Percentiles rank a stretch among this genome's conserved stretches.
Evolutionary conservation across 2,329 filamentous ascomycete species (phyloP).

Genomic region (Colletotrichum chrysophilum): DNA sequence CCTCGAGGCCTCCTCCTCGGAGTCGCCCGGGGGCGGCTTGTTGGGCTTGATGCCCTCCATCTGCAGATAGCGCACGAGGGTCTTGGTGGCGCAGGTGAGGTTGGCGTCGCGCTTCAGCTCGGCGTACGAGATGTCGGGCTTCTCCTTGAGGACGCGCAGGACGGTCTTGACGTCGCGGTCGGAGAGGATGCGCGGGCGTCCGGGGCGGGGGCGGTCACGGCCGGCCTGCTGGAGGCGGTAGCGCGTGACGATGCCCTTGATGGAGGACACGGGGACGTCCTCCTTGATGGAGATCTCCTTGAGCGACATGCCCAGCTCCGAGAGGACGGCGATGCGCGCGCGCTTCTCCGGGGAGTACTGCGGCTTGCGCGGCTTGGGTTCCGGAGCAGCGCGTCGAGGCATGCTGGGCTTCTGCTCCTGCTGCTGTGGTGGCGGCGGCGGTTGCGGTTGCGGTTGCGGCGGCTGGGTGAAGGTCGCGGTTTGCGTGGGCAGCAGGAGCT

Average conservation of each 20-base stretch:
- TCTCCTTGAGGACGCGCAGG: slow-evolving; percentile 19
- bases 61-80: slow-evolving; percentile 18
- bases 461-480: background rate
- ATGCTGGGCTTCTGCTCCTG: background rate
- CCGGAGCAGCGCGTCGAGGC: slow-evolving; percentile 19
- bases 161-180: slow-evolving; percentile 20
- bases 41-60: slow-evolving; percentile 21
- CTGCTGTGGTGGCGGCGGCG: background rate
- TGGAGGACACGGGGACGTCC: slow-evolving; percentile 19
- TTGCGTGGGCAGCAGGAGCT: background rate
- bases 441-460: background rate
- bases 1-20: slow-evolving; percentile 17
- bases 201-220: slow-evolving; percentile 16
- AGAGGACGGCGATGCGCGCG: slow-evolving; percentile 20
- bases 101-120: slow-evolving; percentile 15
- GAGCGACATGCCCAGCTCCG: slow-evolving; percentile 21
- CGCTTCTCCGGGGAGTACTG: slow-evolving; percentile 22
- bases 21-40: slow-evolving; percentile 19
- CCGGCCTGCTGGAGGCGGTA: slow-evolving; percentile 21
- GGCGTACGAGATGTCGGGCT: slow-evolving; percentile 14
- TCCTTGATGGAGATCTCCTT: slow-evolving; percentile 21
- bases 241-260: slow-evolving; percentile 22
- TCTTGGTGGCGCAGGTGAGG: slow-evolving; percentile 19
- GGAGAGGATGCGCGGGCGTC: slow-evolving; percentile 16
- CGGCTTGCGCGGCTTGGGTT: slow-evolving; percentile 20